phyloP scores from a whole-genome alignment of 371 early-diverging fungal genomes.

The Rhizopus sp. region DNA sequence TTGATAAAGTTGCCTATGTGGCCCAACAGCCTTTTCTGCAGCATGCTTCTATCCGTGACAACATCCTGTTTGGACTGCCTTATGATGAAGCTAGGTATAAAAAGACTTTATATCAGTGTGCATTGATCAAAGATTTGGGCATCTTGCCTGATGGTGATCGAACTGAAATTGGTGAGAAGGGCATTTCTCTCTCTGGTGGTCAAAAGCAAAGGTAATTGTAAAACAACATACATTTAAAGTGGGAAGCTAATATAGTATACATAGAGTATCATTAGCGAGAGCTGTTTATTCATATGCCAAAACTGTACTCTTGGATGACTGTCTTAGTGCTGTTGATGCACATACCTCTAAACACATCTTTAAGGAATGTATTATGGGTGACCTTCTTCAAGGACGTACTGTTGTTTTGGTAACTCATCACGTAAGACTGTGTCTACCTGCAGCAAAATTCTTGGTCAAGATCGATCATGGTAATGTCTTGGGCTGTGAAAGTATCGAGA shows the following conservation, averaged over 20 bases:
- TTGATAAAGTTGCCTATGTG: constrained; percentile 71
- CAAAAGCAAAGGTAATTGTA: constrained; percentile 68
- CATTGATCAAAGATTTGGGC: constrained; percentile 78
- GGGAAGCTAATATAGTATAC: not conserved
- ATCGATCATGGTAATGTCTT: constrained; percentile 67
- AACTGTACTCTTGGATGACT: constrained; percentile 78
- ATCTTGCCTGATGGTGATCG: constrained; percentile 81
- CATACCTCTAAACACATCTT: constrained; percentile 86
- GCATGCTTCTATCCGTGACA: constrained; percentile 81
- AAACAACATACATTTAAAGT: not conserved
- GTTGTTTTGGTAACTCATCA: constrained; percentile 88
- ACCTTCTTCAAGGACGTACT: constrained; percentile 74
- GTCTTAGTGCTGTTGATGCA: constrained; percentile 80
- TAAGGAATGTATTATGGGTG: constrained; percentile 65
- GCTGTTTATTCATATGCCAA: constrained; percentile 77
- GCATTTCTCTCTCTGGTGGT: constrained; percentile 88
- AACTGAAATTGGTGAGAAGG: constrained; percentile 91
- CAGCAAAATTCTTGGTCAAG: constrained; percentile 70
- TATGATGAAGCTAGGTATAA: constrained; percentile 69
- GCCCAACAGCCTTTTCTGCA: constrained; percentile 80
- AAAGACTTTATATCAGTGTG: constrained; percentile 69
- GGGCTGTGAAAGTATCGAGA: constrained; percentile 26
- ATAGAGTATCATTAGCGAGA: constrained; percentile 73
- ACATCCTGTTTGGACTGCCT: constrained; percentile 80
- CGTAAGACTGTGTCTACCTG: constrained; percentile 72